Evolutionary conservation across 2,329 filamentous ascomycete species (phyloP).

Genomic region (Orbilia blumenaviensis): DNA sequence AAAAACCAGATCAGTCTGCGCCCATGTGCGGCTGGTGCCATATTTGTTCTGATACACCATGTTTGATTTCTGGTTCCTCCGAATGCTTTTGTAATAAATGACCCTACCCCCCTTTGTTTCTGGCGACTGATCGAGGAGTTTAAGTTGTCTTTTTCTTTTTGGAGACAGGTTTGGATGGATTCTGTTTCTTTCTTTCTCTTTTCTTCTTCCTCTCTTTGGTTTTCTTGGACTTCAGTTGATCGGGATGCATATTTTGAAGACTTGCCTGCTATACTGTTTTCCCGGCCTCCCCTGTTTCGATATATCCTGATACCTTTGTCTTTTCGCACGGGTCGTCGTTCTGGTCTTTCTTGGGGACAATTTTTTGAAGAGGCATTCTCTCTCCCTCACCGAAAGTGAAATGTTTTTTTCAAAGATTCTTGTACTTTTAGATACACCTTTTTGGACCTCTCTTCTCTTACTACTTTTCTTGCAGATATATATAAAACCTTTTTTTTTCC

Average conservation of each 20-base stretch:
- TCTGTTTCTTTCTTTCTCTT: conserved; percentile 20
- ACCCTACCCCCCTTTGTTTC: conserved; percentile 16
- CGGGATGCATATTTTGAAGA: not conserved
- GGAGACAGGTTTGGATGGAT: conserved; percentile 39
- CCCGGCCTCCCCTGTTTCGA: conserved; percentile 14
- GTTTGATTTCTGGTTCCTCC: conserved; percentile 5
- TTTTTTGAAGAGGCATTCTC: conserved; percentile 9
- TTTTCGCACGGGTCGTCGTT: not conserved
- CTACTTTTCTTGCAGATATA: conserved; percentile 16
- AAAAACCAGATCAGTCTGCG: conserved; percentile 32
- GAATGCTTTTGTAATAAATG: not conserved
- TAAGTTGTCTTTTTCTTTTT: too few relatives aligned
- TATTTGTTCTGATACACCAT: conserved; percentile 22
- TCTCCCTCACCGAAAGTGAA: not conserved
- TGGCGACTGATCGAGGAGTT: conserved; percentile 42
- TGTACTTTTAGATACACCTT: conserved; percentile 49
- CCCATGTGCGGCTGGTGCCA: conserved; percentile 6
- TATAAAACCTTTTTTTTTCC: not conserved
- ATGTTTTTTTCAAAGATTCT: conserved; percentile 3
- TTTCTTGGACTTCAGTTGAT: conserved; percentile 3
- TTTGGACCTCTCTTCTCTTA: conserved; percentile 49
- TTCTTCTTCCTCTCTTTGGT: not conserved
- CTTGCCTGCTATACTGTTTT: conserved; percentile 7
- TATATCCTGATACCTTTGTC: conserved; percentile 41
- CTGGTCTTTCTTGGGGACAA: conserved; percentile 12